phyloP scores from a whole-genome alignment of 176 grass and related monocot genomes.

The Thalia dealbata region DNA sequence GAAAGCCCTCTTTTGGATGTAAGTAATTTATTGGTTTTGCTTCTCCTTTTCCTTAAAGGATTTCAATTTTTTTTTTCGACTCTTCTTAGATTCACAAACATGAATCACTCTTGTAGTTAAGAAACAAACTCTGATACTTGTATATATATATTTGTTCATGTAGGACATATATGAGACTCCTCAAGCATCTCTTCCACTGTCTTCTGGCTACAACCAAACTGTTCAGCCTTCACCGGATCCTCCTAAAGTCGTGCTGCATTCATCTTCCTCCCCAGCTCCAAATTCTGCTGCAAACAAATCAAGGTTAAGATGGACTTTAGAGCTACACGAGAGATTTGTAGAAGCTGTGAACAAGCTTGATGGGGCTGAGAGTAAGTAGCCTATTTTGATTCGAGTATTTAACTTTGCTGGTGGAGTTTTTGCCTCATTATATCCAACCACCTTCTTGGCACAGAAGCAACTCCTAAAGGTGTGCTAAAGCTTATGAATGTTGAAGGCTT shows the following conservation, averaged over 20 bases:
- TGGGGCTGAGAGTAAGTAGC: slow-evolving; percentile 60
- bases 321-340: slow-evolving; percentile 78
- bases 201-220: slow-evolving; percentile 21
- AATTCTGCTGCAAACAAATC: slow-evolving; percentile 37
- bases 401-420: not conserved
- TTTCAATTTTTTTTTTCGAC: not conserved
- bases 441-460: slow-evolving; percentile 46
- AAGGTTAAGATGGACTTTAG: slow-evolving; percentile 70
- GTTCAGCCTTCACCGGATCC: slow-evolving; percentile 10
- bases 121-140: no score
- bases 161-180: slow-evolving; percentile 61
- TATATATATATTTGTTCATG: not conserved
- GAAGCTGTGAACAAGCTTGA: slow-evolving; percentile 67
- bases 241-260: slow-evolving; percentile 37
- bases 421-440: not conserved
- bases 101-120: no score
- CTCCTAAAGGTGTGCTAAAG: slow-evolving; percentile 80
- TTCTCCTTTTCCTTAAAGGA: not conserved
- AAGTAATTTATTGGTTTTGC: slow-evolving; percentile 26
- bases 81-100: not conserved
- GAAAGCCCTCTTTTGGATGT: slow-evolving; percentile 69
- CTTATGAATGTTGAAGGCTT: slow-evolving; percentile 81
- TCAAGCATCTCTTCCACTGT: slow-evolving; percentile 19
- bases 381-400: not conserved
- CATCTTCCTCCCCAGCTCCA: slow-evolving; percentile 32